Evolutionary conservation across 805 yeast genomes (phyloP), one percentile per base, ranked within the genome.

Genomic region (Candida nanaspora): DNA sequence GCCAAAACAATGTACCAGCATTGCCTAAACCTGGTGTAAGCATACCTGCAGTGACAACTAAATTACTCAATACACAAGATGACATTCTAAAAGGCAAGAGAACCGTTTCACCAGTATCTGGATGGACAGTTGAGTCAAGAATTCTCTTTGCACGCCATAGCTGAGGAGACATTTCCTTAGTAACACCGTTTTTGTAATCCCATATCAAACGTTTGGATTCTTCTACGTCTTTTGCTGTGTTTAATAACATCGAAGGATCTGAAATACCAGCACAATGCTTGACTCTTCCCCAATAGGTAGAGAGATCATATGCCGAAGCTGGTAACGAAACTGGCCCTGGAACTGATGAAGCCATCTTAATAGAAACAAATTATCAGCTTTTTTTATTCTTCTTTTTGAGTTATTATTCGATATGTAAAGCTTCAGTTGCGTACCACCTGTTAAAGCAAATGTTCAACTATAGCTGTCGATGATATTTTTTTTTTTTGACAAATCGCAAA

Each of bases 11-110:
- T 0, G 98, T 91, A 30, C 98, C 99, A 0, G 74, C 78, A 9
- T 88, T 79, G 9, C 95, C 94, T 56, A 93, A 62, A 41, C 85
- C 84, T 7, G 99, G 99, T 1, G 97, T 91, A 49, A 93, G 74
- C 99, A 93, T 93, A 49, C 99, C 99, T 3, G 84, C 91, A 6
- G 98, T 91, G 38, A 93, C 98, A 19, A 91, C 91, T 62, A 93
- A 66, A 61, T 93, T 93, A 10, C 96, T 86, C 40, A 93, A 68
- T 15, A 93, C 99, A 66, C 93, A 87, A 26, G 91, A 82, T 20
- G 96, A 87, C 99, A 93, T 93, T 64, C 99, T 76, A 65, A 93
- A 93, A 3, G 99, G 99, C 41, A 93, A 68, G 23, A 86, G 58
- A 11, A 93, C 96, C 1, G 95, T 84, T 53, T 87, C 93, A 1